phyloP scores from a whole-genome alignment of 2,329 filamentous ascomycete genomes.

The Pseudomassariella vexata region DNA sequence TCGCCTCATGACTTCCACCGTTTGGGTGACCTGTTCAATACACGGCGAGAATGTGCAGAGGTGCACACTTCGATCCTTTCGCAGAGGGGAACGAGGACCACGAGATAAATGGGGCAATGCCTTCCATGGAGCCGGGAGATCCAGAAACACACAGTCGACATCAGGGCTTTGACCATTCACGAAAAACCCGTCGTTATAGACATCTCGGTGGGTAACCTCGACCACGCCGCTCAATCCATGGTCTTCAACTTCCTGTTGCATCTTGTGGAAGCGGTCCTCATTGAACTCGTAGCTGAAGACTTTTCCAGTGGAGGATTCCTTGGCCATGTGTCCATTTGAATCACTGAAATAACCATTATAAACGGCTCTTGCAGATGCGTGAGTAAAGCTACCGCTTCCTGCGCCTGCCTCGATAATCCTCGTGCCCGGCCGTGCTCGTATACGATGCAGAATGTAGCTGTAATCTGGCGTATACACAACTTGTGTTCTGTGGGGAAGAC shows the following conservation, averaged over 20 bases:
- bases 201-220: constrained; percentile 70
- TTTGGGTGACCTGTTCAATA: constrained; percentile 90
- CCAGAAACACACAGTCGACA: constrained; percentile 70
- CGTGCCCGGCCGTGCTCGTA: constrained; percentile 67
- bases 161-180: constrained; percentile 53
- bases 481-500: constrained; percentile 75
- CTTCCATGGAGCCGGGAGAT: constrained; percentile 76
- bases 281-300: constrained; percentile 84
- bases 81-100: constrained; percentile 57
- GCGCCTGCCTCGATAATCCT: constrained; percentile 75
- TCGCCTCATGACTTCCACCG: constrained; percentile 72
- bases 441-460: constrained; percentile 74
- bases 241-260: constrained; percentile 62
- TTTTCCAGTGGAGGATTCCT: too few species aligned
- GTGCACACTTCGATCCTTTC: constrained; percentile 65
- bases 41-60: constrained; percentile 96
- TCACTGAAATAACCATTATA: constrained; percentile 62
- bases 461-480: constrained; percentile 86
- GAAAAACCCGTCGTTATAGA: constrained; percentile 70
- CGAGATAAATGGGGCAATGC: constrained; percentile 72
- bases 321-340: constrained; percentile 44
- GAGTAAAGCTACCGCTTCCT: constrained; percentile 79
- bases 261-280: constrained; percentile 62
- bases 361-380: constrained; percentile 69
- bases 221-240: constrained; percentile 64